phyloP scores from a whole-genome alignment of 345 rosid species.

The Alliaria petiolata region DNA sequence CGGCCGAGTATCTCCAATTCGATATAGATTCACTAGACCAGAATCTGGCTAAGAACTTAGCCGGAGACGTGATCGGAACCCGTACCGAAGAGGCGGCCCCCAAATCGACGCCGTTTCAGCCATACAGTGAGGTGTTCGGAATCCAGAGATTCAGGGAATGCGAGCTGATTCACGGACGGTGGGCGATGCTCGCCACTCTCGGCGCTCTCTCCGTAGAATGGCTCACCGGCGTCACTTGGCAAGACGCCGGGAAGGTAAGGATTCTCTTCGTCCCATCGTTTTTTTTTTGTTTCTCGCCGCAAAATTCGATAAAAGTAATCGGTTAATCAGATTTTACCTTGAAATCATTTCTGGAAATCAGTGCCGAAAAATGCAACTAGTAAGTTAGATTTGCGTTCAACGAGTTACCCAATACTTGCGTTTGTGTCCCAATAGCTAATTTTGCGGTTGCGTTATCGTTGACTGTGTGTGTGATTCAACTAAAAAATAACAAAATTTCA shows the following conservation, averaged over 20 bases:
- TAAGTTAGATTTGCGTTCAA: background rate
- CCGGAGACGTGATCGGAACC: slow-evolving; percentile 63
- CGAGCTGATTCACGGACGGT: slow-evolving; percentile 78
- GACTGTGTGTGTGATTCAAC: background rate
- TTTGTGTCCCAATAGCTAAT: background rate
- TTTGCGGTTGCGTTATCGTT: background rate
- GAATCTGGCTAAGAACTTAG: slow-evolving; percentile 77
- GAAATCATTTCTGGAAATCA: background rate
- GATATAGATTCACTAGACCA: slow-evolving; percentile 79
- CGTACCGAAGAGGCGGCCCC: slow-evolving; percentile 46
- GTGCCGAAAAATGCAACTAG: background rate
- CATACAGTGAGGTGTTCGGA: slow-evolving; percentile 77
- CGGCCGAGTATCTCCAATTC: slow-evolving; percentile 85
- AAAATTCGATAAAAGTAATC: background rate
- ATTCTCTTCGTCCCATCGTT: background rate
- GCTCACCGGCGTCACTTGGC: slow-evolving; percentile 71
- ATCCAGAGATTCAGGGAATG: slow-evolving; percentile 88
- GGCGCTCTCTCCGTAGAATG: slow-evolving; percentile 70
- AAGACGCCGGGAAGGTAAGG: slow-evolving; percentile 68
- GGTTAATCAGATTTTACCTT: no score
- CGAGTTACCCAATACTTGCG: background rate
- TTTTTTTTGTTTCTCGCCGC: background rate
- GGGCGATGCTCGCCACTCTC: slow-evolving; percentile 91
- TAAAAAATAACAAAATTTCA: background rate
- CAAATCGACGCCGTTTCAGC: slow-evolving; percentile 82